phyloP scores from a whole-genome alignment of 495 filamentous ascomycete genomes.

The Rhizodiscina lignyota region DNA sequence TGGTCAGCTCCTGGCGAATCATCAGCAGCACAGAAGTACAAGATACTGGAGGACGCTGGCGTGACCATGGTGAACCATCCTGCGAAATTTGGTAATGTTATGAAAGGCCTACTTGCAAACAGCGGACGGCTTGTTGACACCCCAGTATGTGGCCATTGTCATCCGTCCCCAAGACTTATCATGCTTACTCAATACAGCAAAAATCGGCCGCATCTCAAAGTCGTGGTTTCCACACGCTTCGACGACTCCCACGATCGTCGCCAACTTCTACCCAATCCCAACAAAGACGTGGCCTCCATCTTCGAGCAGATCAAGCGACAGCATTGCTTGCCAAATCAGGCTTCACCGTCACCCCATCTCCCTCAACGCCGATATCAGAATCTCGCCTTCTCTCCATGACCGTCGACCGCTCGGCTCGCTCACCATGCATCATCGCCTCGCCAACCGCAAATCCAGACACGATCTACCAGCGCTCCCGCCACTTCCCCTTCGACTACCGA shows the following conservation, averaged over 20 bases:
- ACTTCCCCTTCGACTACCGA: constrained; percentile 47
- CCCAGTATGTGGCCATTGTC: constrained; percentile 17
- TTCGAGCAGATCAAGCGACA: constrained; percentile 39
- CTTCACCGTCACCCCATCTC: constrained; percentile 29
- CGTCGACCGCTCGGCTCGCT: constrained; percentile 44
- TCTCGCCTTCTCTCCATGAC: constrained; percentile 41
- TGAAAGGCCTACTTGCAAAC: constrained; percentile 39
- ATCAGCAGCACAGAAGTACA: constrained; percentile 45
- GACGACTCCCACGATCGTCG: too few relatives aligned
- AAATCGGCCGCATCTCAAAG: constrained; percentile 11
- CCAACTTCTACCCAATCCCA: too few relatives aligned
- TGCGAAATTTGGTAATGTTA: constrained; percentile 56
- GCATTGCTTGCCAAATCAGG: constrained; percentile 38
- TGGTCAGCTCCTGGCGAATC: constrained; percentile 54
- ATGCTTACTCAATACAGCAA: constrained; percentile 7
- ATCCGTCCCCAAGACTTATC: too few relatives aligned
- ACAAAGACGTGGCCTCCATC: constrained; percentile 40
- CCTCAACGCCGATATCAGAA: constrained; percentile 23
- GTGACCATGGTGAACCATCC: constrained; percentile 69
- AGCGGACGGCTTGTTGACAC: constrained; percentile 16
- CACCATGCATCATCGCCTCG: constrained; percentile 52
- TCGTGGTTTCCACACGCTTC: constrained; percentile 16
- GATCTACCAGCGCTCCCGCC: constrained; percentile 22
- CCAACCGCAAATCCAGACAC: constrained; percentile 25
- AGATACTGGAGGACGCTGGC: constrained; percentile 49